These are phyloP conservation scores for Acanthamoeba divionensis DNA, from an alignment of 208 protist species.

Conservation along the genomic window DNA sequence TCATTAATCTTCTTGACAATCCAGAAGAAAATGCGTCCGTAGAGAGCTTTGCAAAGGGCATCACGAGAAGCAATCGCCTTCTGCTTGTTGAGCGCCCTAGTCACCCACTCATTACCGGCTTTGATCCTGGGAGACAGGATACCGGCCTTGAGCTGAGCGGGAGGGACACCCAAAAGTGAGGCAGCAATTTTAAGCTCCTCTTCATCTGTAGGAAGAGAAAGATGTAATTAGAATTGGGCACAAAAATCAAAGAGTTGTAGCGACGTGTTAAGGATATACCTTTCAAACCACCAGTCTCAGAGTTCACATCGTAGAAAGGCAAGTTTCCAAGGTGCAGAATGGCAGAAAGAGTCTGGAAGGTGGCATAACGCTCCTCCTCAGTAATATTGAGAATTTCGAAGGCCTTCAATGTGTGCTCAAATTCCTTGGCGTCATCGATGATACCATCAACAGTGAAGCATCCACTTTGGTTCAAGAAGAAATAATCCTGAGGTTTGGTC, in stretches of 20 bases:
- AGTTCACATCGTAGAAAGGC: conserved; percentile 81
- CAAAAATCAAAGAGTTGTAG: too few species aligned
- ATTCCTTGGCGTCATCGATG: conserved; percentile 85
- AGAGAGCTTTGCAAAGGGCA: conserved; percentile 81
- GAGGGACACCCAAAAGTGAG: not conserved
- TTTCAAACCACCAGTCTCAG: conserved; percentile 33
- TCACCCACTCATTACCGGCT: conserved; percentile 56
- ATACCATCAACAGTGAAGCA: conserved; percentile 79
- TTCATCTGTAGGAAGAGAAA: too few species aligned
- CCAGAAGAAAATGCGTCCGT: conserved; percentile 81
- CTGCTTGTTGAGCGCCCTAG: conserved; percentile 64
- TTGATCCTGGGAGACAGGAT: conserved; percentile 39
- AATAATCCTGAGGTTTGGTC: conserved; percentile 75
- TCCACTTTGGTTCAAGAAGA: conserved; percentile 81
- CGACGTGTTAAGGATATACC: too few species aligned
- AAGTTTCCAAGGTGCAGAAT: conserved; percentile 93
- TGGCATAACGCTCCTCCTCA: conserved; percentile 74
- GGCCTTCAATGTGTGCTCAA: conserved; percentile 76
- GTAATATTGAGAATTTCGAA: conserved; percentile 90
- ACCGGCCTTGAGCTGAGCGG: conserved; percentile 38
- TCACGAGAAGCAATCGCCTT: conserved; percentile 78
- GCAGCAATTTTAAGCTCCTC: conserved; percentile 36
- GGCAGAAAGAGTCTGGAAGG: conserved; percentile 85
- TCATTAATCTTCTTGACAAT: conserved; percentile 82
- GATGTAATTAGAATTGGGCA: too few species aligned